These are phyloP conservation scores for Dictyostelium purpureum DNA, from an alignment of 78 protist species.

Conservation along the genomic window DNA sequence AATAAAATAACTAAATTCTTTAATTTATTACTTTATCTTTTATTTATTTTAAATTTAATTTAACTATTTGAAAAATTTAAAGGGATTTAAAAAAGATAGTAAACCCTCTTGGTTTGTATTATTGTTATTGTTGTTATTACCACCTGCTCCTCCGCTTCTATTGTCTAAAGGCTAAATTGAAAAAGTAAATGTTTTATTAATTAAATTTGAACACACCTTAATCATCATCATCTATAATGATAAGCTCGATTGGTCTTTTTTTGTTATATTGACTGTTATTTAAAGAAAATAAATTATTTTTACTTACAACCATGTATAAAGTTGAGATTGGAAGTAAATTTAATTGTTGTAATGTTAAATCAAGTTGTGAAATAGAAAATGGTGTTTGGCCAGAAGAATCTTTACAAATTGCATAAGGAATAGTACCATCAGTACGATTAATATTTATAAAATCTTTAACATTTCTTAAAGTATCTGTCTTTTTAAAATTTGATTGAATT, in stretches of 20 bases:
- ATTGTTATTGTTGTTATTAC: not conserved
- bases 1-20: too few species aligned
- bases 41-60: too few species aligned
- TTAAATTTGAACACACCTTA: not conserved
- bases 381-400: not conserved
- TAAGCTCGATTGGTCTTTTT: not conserved
- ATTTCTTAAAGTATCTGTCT: not conserved
- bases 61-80: constrained; percentile 2
- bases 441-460: constrained; percentile 9
- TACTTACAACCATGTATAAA: not conserved
- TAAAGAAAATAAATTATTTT: not conserved
- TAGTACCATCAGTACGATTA: constrained; percentile 9
- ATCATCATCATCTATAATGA: not conserved
- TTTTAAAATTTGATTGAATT: not conserved
- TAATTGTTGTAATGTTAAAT: not conserved
- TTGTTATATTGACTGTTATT: constrained; percentile 1
- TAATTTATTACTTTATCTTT: too few species aligned
- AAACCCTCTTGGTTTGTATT: not conserved
- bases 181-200: not conserved
- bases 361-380: not conserved
- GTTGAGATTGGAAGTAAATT: not conserved
- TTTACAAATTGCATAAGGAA: not conserved
- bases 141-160: too few species aligned
- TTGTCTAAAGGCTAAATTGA: not conserved
- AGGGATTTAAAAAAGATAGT: not conserved